Evolutionary conservation across 2,329 filamentous ascomycete genomes (phyloP).

Genomic region (Colletotrichum limetticola): DNA sequence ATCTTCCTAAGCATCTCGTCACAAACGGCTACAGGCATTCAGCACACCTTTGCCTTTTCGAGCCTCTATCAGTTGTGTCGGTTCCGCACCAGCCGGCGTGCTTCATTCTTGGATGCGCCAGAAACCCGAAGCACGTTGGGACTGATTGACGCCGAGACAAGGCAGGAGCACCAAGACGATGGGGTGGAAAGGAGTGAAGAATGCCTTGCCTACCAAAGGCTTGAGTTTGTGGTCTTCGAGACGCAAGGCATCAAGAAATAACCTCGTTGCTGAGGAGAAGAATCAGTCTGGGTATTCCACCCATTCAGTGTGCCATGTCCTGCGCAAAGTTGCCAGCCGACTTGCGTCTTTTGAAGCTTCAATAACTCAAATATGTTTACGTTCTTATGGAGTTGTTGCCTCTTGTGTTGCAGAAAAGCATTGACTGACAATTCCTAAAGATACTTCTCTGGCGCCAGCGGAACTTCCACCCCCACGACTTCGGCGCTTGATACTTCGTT

Average conservation of each 20-base stretch:
- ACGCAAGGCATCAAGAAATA: constrained; percentile 38
- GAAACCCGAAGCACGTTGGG: background rate
- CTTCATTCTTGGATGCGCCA: background rate
- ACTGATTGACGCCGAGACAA: constrained; percentile 3
- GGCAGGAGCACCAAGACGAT: constrained; percentile 39
- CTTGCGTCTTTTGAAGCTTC: background rate
- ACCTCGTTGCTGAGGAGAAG: constrained; percentile 20
- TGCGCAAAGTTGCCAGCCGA: constrained; percentile 32
- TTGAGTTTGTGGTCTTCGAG: constrained; percentile 45
- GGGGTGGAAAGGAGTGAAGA: constrained; percentile 52
- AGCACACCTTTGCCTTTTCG: background rate
- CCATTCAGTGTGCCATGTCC: background rate
- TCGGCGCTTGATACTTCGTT: constrained; percentile 52
- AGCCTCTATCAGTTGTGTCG: background rate
- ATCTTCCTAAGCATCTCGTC: background rate
- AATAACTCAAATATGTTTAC: too few relatives aligned
- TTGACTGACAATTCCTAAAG: constrained; percentile 37
- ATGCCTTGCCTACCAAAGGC: constrained; percentile 47
- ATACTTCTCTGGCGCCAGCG: constrained; percentile 42
- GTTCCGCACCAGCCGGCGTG: background rate
- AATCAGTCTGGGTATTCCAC: constrained; percentile 32
- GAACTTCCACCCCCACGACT: constrained; percentile 40
- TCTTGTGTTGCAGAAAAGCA: background rate
- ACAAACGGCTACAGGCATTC: background rate
- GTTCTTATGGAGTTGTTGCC: background rate